These are phyloP conservation scores for Gautieria morchelliformis DNA, from an alignment of 768 basidiomycete genomes.

Conservation along the genomic window DNA sequence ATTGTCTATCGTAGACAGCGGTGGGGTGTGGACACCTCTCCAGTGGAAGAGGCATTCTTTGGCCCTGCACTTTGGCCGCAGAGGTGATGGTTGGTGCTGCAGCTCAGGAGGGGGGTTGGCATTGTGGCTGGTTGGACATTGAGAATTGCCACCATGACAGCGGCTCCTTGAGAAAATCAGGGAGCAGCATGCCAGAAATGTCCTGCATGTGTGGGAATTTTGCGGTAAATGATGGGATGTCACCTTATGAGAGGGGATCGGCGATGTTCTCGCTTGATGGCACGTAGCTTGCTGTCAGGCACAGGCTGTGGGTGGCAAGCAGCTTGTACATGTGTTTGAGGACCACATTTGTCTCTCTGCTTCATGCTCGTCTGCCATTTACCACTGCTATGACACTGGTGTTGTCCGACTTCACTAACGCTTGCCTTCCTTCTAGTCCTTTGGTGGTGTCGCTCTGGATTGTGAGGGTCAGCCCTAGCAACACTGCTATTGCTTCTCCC, in stretches of 20 bases:
- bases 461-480: conserved; percentile 29
- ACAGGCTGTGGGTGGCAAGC: conserved; percentile 11
- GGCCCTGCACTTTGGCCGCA: conserved; percentile 18
- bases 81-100: conserved; percentile 12
- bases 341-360: conserved; percentile 18
- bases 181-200: too few relatives aligned
- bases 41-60: conserved; percentile 20
- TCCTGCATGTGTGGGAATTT: too few relatives aligned
- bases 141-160: too few relatives aligned
- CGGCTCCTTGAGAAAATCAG: too few relatives aligned
- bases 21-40: too few relatives aligned
- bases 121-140: too few relatives aligned
- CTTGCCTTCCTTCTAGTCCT: conserved; percentile 27
- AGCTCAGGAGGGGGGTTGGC: too few relatives aligned
- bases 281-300: too few relatives aligned
- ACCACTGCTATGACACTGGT: conserved; percentile 21
- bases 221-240: too few relatives aligned
- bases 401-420: too few relatives aligned
- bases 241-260: conserved; percentile 17
- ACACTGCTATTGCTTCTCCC: conserved; percentile 29
- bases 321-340: conserved; percentile 19
- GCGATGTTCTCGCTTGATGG: conserved; percentile 9
- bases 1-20: too few relatives aligned
- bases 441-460: too few relatives aligned
- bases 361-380: conserved; percentile 22